phyloP scores from a whole-genome alignment of 139 green algal genomes.

The Chlamydomonas asymmetrica region DNA sequence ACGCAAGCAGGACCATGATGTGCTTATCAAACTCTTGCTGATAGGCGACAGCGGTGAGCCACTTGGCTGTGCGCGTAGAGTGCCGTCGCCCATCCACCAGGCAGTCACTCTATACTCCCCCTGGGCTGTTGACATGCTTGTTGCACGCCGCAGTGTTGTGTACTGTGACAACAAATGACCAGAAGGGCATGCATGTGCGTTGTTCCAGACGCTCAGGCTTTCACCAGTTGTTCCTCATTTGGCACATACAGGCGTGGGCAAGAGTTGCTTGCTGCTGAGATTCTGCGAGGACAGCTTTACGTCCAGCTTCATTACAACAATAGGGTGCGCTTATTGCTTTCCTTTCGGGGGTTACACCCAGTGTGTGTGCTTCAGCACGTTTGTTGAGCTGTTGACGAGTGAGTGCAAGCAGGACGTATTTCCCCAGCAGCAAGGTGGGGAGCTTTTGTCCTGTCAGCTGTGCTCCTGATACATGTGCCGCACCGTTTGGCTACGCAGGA shows the following conservation, averaged over 20 bases:
- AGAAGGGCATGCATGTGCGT: background rate
- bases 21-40: slow-evolving; percentile 94
- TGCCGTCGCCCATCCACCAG: background rate
- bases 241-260: slow-evolving; percentile 94
- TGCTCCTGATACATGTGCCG: background rate
- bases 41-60: slow-evolving; percentile 92
- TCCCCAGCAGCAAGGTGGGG: background rate
- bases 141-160: background rate
- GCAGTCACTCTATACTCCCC: background rate
- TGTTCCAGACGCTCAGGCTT: background rate
- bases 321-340: slow-evolving; percentile 71
- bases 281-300: slow-evolving; percentile 97
- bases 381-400: background rate
- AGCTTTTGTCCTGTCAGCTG: background rate
- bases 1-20: slow-evolving; percentile 81
- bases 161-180: background rate
- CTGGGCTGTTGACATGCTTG: background rate
- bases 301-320: slow-evolving; percentile 97
- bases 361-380: background rate
- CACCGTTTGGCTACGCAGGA: slow-evolving; percentile 53
- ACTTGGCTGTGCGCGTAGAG: background rate
- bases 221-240: background rate
- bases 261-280: slow-evolving; percentile 93
- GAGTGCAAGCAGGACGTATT: background rate
- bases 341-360: background rate